Evolutionary conservation across 2,329 filamentous ascomycete genomes (phyloP).

Genomic region (Diaporthe nobilis): DNA sequence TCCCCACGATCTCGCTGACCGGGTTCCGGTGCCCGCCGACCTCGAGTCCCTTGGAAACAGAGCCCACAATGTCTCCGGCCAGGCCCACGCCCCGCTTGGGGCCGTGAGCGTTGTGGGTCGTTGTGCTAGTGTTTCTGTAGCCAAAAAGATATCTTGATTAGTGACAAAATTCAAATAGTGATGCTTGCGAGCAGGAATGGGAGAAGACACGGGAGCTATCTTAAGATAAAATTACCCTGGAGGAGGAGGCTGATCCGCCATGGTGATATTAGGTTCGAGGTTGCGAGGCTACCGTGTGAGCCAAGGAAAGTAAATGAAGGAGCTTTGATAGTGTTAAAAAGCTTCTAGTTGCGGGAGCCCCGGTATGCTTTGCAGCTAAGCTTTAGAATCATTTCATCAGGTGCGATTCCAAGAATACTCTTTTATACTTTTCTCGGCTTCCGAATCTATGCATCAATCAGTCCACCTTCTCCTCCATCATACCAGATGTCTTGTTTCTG

Average conservation of each 20-base stretch:
- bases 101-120: background rate
- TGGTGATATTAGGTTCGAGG: background rate
- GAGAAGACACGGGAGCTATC: background rate
- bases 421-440: background rate
- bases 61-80: conserved; percentile 28
- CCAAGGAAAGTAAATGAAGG: conserved; percentile 3
- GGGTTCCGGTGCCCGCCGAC: conserved; percentile 24
- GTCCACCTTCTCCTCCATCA: too few relatives aligned
- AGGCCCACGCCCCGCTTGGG: conserved; percentile 18
- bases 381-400: background rate
- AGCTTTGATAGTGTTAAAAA: background rate
- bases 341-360: background rate
- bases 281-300: background rate
- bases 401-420: background rate
- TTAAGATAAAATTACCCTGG: background rate
- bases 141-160: background rate
- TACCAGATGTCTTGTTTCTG: too few relatives aligned
- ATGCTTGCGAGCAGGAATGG: background rate
- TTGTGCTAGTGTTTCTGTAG: background rate
- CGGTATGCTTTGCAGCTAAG: background rate
- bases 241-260: conserved; percentile 7
- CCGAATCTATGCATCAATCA: too few relatives aligned
- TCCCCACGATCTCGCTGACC: conserved; percentile 30
- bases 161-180: background rate
- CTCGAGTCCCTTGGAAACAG: conserved; percentile 26